A percentile compares a stretch with the other conserved stretches of the same genome.
Conservation (phyloP, 352 stramenopile genomes). For the Pseudoperonospora humuli region DNA sequence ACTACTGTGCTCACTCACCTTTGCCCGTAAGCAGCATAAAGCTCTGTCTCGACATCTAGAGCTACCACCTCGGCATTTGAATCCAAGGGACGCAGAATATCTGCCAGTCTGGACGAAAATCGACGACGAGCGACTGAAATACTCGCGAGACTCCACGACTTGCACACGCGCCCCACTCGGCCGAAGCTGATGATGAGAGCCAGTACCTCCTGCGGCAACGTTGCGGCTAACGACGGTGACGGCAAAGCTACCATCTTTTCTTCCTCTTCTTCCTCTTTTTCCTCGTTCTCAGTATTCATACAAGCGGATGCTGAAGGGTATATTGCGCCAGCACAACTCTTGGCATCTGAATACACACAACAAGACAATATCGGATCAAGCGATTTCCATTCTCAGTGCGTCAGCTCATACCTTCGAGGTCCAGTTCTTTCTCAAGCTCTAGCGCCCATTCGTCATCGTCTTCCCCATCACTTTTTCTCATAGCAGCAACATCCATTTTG, state of each 20-base stretch:
- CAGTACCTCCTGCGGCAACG: slow-evolving; percentile 69
- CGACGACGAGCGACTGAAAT: slow-evolving; percentile 55
- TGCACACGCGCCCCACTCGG: slow-evolving; percentile 69
- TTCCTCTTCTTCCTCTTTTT: background rate
- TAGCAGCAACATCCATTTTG: slow-evolving; percentile 1
- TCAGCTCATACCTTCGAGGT: slow-evolving; percentile 23
- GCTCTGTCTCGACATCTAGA: slow-evolving; percentile 47
- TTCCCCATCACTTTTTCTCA: slow-evolving; percentile 13
- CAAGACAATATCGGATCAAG: background rate
- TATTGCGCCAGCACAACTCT: background rate
- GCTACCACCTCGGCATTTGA: slow-evolving; percentile 35
- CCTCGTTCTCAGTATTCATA: slow-evolving; percentile 6
- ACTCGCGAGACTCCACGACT: slow-evolving; percentile 70
- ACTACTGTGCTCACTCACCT: slow-evolving; percentile 31
- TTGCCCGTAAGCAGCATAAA: slow-evolving; percentile 53
- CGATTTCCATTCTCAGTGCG: background rate
- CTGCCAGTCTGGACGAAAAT: slow-evolving; percentile 42
- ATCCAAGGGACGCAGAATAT: slow-evolving; percentile 48
- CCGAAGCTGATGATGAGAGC: slow-evolving; percentile 60
- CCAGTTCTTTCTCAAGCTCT: slow-evolving; percentile 64
- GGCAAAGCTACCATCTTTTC: background rate
- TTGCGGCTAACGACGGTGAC: slow-evolving; percentile 22
- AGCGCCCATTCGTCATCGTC: slow-evolving; percentile 57
- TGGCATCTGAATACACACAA: background rate
- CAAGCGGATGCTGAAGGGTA: too few relatives aligned